These are phyloP conservation scores for Kalaharituber pfeilii DNA, from an alignment of 2,329 filamentous ascomycete species.

Conservation along the genomic window DNA sequence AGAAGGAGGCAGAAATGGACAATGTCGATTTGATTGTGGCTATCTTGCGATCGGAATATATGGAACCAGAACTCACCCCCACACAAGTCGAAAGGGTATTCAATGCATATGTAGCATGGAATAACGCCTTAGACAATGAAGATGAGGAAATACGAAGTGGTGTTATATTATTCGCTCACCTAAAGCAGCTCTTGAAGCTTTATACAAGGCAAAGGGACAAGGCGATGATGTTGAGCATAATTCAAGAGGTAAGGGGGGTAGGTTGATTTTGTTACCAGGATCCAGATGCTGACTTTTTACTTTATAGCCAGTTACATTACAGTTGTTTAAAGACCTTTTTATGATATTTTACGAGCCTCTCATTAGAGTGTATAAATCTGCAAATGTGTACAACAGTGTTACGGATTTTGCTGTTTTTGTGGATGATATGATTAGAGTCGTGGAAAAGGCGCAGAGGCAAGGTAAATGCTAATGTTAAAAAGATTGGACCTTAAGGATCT, in stretches of 20 bases:
- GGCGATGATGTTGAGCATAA: conserved; percentile 87
- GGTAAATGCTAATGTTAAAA: conserved; percentile 3
- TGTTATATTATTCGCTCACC: conserved; percentile 77
- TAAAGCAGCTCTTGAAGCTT: conserved; percentile 89
- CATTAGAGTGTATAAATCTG: conserved; percentile 93
- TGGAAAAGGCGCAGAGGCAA: conserved; percentile 47
- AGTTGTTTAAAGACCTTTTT: conserved; percentile 87
- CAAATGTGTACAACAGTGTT: conserved; percentile 93
- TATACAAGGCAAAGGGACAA: conserved; percentile 86
- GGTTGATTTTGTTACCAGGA: neutral
- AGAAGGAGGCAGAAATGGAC: conserved; percentile 54
- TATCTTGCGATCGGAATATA: conserved; percentile 60
- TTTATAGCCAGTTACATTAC: conserved; percentile 62
- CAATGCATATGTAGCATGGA: conserved; percentile 94
- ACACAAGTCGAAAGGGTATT: conserved; percentile 71
- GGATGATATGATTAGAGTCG: conserved; percentile 76
- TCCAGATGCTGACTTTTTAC: neutral
- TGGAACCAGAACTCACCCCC: conserved; percentile 51
- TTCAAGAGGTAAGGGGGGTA: conserved; percentile 58
- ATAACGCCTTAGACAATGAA: conserved; percentile 72
- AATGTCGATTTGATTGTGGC: conserved; percentile 71
- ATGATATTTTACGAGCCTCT: conserved; percentile 98
- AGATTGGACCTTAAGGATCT: neutral
- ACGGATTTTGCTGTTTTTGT: conserved; percentile 90
- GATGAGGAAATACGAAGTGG: conserved; percentile 79